These are phyloP conservation scores for Lactifluus rugatus DNA, from an alignment of 768 basidiomycete genomes.

Conservation along the genomic window DNA sequence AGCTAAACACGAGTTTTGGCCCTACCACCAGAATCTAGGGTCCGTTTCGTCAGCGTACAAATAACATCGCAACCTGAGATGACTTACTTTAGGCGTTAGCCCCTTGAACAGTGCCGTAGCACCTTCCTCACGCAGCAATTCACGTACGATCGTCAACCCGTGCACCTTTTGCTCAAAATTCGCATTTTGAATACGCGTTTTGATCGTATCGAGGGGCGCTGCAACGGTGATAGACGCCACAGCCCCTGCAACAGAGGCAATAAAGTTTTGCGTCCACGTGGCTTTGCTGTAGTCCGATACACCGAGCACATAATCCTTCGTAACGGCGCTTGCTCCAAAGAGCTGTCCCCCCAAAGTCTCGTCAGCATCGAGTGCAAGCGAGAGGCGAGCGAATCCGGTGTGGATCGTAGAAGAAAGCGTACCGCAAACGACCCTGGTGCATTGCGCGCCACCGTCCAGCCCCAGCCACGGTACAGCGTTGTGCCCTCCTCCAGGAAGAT, in stretches of 20 bases:
- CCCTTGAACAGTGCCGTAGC: slow-evolving; percentile 87
- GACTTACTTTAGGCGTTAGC: slow-evolving; percentile 80
- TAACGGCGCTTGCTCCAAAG: slow-evolving; percentile 90
- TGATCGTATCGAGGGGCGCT: slow-evolving; percentile 91
- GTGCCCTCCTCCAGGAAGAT: slow-evolving; percentile 90
- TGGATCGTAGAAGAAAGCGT: slow-evolving; percentile 27
- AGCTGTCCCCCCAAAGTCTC: slow-evolving; percentile 43
- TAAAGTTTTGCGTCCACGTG: slow-evolving; percentile 97
- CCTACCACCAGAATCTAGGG: slow-evolving; percentile 83
- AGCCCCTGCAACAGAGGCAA: slow-evolving; percentile 90
- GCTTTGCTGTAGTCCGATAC: slow-evolving; percentile 86
- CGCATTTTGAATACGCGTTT: slow-evolving; percentile 97
- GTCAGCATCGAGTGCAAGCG: not conserved
- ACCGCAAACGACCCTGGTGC: slow-evolving; percentile 95
- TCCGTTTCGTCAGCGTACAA: slow-evolving; percentile 15
- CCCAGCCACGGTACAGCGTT: slow-evolving; percentile 93
- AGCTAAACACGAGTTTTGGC: slow-evolving; percentile 96
- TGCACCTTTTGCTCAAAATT: slow-evolving; percentile 84
- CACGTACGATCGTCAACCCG: slow-evolving; percentile 73
- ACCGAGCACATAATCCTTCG: slow-evolving; percentile 89
- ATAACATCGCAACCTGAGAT: not conserved
- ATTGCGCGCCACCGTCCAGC: slow-evolving; percentile 97
- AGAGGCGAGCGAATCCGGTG: too few relatives aligned
- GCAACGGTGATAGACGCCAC: slow-evolving; percentile 93
- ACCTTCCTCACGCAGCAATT: slow-evolving; percentile 84